Conservation (phyloP, 208 protist species). For the Leishmania gerbilli region DNA sequence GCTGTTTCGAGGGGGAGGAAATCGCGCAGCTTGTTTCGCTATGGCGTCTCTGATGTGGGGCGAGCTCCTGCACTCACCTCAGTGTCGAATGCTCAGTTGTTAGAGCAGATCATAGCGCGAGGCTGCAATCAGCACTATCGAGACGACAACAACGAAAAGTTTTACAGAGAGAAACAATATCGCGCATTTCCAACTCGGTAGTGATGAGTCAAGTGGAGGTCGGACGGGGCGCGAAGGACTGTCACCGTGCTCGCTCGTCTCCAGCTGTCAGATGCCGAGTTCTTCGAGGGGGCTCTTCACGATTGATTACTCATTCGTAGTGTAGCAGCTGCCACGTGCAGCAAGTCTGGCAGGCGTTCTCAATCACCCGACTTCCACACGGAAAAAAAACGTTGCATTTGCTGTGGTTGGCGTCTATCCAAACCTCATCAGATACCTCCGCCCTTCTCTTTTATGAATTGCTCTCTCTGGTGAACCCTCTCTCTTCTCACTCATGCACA, state of each 20-base stretch:
- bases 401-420: not conserved
- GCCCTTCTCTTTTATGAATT: not conserved
- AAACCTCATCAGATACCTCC: no score
- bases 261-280: not conserved
- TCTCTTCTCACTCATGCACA: not conserved
- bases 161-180: not conserved
- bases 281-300: not conserved
- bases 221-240: not conserved
- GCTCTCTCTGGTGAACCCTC: not conserved
- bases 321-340: no score
- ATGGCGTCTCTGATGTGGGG: not conserved
- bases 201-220: no score
- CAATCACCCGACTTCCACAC: not conserved
- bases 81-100: not conserved
- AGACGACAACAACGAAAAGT: constrained; percentile 16
- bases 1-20: not conserved
- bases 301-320: not conserved
- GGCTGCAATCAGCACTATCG: not conserved
- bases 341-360: not conserved
- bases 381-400: not conserved
- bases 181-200: not conserved
- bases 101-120: not conserved
- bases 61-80: not conserved
- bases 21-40: not conserved
- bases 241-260: not conserved